These are phyloP conservation scores for Trichosporon inkin DNA, from an alignment of 1,284 basidiomycete genomes.

Conservation along the genomic window DNA sequence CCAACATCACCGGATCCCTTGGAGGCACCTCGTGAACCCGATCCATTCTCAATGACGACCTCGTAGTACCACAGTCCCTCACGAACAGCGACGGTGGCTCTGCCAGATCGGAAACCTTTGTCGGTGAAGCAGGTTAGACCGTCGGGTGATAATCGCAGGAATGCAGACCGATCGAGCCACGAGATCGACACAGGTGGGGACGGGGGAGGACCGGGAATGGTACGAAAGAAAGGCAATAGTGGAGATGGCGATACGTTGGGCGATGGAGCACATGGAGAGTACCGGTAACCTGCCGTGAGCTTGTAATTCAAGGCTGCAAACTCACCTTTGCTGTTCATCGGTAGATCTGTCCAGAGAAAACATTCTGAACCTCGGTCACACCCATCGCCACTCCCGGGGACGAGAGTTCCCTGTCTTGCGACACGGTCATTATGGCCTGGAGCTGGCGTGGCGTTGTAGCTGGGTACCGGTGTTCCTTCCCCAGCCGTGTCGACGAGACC, in stretches of 20 bases:
- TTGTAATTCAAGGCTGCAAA: background rate
- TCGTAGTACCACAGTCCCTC: conserved; percentile 96
- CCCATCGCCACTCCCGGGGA: conserved; percentile 41
- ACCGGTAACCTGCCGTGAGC: conserved; percentile 45
- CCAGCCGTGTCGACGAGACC: background rate
- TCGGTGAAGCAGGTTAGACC: conserved; percentile 73
- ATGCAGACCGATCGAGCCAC: conserved; percentile 55
- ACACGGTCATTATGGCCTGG: conserved; percentile 20
- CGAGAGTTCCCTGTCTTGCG: conserved; percentile 25
- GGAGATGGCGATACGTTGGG: conserved; percentile 37
- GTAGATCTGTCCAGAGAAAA: conserved; percentile 46
- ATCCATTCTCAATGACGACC: conserved; percentile 71
- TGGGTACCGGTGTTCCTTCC: background rate
- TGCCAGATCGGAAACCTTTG: conserved; percentile 83
- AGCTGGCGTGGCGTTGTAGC: conserved; percentile 25
- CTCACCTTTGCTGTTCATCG: conserved; percentile 46
- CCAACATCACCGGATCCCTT: conserved; percentile 36
- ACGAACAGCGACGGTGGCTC: conserved; percentile 82
- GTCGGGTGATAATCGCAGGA: conserved; percentile 72
- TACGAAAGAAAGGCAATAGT: conserved; percentile 44
- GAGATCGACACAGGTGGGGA: conserved; percentile 47
- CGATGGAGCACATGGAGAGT: conserved; percentile 51
- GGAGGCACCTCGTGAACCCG: conserved; percentile 53
- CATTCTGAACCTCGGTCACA: conserved; percentile 42
- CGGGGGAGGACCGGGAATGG: conserved; percentile 38